These are phyloP conservation scores for Triangularia setosa DNA, from an alignment of 2,329 filamentous ascomycete genomes.

Conservation along the genomic window DNA sequence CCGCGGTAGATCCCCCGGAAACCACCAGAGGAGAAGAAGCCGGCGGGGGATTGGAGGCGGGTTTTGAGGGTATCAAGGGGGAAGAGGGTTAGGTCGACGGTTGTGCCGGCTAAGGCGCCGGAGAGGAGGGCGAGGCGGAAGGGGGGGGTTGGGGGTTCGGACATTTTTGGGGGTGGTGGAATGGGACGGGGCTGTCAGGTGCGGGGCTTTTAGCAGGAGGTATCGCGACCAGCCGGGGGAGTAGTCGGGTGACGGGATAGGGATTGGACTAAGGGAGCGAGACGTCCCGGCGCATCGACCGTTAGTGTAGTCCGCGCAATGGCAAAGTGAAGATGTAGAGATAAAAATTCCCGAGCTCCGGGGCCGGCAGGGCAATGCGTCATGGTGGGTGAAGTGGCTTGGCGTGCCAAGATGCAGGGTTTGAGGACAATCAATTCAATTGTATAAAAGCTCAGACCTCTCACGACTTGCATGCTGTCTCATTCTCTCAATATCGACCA, in stretches of 20 bases:
- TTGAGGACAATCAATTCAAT: not conserved
- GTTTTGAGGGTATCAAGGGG: conserved; percentile 99
- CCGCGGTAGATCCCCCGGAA: conserved; percentile 91
- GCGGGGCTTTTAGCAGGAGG: not conserved
- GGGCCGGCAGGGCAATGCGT: not conserved
- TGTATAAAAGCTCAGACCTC: not conserved
- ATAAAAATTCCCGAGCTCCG: not conserved
- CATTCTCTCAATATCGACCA: not conserved
- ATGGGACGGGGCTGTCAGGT: not conserved
- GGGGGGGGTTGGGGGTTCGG: conserved; percentile 31
- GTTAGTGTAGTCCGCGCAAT: not conserved
- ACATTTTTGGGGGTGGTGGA: not conserved
- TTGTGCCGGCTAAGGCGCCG: conserved; percentile 87
- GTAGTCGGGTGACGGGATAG: not conserved
- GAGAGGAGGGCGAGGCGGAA: conserved; percentile 66
- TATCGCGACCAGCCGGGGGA: not conserved
- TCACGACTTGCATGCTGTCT: not conserved
- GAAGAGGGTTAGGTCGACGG: conserved; percentile 93
- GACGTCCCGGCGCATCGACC: no score
- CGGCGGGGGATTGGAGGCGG: conserved; percentile 76
- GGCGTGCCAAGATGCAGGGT: not conserved
- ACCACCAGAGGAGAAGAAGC: conserved; percentile 79
- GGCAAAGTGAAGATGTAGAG: not conserved
- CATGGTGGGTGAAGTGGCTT: not conserved
- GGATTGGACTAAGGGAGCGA: no score